A percentile compares a stretch with the other conserved stretches of the same genome.
These are phyloP conservation scores for Digitaria exilis DNA, from an alignment of 202 grass and related monocot genomes.

Conservation along the genomic window DNA sequence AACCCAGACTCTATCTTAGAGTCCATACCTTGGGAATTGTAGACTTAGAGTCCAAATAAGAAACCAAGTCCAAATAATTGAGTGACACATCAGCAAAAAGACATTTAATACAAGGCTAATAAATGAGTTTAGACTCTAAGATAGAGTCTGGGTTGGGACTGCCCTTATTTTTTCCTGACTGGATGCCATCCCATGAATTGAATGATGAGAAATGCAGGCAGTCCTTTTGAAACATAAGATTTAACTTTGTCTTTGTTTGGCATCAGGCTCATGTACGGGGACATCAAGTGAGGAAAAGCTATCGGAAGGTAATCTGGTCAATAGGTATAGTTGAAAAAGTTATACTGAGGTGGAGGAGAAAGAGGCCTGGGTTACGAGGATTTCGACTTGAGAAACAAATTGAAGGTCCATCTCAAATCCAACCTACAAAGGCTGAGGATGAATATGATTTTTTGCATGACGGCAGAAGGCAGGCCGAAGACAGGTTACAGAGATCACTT, in stretches of 20 bases:
- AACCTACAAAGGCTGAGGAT: conserved; percentile 55
- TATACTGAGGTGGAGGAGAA: conserved; percentile 80
- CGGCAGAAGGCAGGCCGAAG: conserved; percentile 80
- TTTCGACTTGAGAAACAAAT: conserved; percentile 51
- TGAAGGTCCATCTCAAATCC: conserved; percentile 47
- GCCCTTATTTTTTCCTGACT: conserved; percentile 2
- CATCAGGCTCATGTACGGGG: conserved; percentile 80
- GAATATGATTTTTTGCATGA: conserved; percentile 80
- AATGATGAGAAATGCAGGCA: not conserved
- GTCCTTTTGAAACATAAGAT: conserved; percentile 20
- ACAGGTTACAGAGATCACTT: conserved; percentile 69
- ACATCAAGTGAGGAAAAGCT: conserved; percentile 73
- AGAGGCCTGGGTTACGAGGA: conserved; percentile 53
- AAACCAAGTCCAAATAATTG: too few relatives aligned
- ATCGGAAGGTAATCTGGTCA: conserved; percentile 72
- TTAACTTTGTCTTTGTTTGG: conserved; percentile 38
- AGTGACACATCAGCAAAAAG: too few relatives aligned
- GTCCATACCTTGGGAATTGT: too few relatives aligned
- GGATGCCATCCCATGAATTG: not conserved
- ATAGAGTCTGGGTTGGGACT: too few relatives aligned
- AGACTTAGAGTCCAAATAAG: too few relatives aligned
- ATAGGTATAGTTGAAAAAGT: conserved; percentile 70
- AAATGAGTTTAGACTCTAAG: too few relatives aligned
- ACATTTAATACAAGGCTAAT: too few relatives aligned
- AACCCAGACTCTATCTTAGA: too few relatives aligned